Percentiles rank a stretch among this genome's conserved stretches.
phyloP scores from a whole-genome alignment of 805 yeast genomes.

The Metschnikowia lachancei region DNA sequence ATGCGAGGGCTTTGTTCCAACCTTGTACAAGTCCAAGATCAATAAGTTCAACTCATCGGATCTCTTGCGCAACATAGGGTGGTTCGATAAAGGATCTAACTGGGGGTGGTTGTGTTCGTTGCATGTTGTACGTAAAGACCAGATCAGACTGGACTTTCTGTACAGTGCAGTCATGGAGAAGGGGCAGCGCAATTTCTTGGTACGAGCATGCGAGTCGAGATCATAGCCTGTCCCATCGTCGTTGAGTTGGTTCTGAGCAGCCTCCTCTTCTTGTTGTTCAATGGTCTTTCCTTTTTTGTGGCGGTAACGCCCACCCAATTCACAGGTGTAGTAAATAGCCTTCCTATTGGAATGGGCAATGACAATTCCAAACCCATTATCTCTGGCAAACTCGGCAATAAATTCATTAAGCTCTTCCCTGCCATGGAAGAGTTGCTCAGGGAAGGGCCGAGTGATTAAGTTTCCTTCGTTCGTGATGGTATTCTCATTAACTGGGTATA shows the following conservation, averaged over 20 bases:
- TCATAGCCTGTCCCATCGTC: constrained; percentile 35
- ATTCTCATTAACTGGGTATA: constrained; percentile 44
- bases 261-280: constrained; percentile 23
- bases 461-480: constrained; percentile 49
- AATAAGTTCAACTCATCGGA: constrained; percentile 50
- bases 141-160: constrained; percentile 47
- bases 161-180: constrained; percentile 58
- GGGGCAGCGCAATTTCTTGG: constrained; percentile 55
- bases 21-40: constrained; percentile 50
- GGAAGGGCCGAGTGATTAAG: constrained; percentile 52
- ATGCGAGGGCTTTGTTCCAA: constrained; percentile 55
- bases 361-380: constrained; percentile 57
- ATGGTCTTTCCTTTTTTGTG: constrained; percentile 41
- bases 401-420: constrained; percentile 52
- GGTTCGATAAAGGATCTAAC: constrained; percentile 52
- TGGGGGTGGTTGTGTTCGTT: constrained; percentile 60
- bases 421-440: constrained; percentile 50
- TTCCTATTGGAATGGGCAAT: constrained; percentile 58
- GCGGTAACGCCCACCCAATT: constrained; percentile 55
- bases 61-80: constrained; percentile 56
- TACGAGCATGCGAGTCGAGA: constrained; percentile 41
- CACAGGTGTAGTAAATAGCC: constrained; percentile 59
- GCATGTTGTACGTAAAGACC: constrained; percentile 54
- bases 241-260: constrained; percentile 22
- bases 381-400: constrained; percentile 54